These are phyloP conservation scores for Russula abietina DNA, from an alignment of 768 basidiomycete species.

Conservation along the genomic window DNA sequence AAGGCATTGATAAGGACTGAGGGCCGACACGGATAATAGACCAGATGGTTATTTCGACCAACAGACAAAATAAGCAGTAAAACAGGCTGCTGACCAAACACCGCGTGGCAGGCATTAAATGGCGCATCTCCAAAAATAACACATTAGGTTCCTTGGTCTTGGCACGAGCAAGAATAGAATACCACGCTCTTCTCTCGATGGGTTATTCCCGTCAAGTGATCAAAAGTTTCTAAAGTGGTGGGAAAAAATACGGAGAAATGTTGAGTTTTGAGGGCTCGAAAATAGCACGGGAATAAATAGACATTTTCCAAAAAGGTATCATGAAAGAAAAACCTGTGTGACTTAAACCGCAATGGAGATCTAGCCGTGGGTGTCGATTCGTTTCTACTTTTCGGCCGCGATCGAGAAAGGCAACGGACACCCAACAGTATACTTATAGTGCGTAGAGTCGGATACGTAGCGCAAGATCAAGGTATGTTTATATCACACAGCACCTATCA, in stretches of 20 bases:
- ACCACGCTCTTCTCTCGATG: neutral
- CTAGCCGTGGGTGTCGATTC: neutral
- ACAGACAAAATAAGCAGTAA: too few species aligned
- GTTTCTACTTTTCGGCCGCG: neutral
- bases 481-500: neutral
- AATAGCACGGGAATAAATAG: too few species aligned
- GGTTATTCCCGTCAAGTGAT: neutral
- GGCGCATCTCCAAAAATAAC: too few species aligned
- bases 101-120: too few species aligned
- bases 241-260: too few species aligned
- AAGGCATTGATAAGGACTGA: too few species aligned
- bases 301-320: neutral
- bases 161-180: neutral
- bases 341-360: neutral
- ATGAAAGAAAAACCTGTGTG: neutral
- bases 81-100: too few species aligned
- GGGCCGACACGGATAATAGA: neutral
- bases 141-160: too few species aligned
- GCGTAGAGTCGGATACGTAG: neutral
- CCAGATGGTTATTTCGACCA: neutral
- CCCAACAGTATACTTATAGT: neutral
- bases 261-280: too few species aligned
- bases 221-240: too few species aligned
- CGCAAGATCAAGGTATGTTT: neutral
- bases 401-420: neutral